Evolutionary conservation across 495 filamentous ascomycete species (phyloP).

Genomic region (Penicillium paradoxum): DNA sequence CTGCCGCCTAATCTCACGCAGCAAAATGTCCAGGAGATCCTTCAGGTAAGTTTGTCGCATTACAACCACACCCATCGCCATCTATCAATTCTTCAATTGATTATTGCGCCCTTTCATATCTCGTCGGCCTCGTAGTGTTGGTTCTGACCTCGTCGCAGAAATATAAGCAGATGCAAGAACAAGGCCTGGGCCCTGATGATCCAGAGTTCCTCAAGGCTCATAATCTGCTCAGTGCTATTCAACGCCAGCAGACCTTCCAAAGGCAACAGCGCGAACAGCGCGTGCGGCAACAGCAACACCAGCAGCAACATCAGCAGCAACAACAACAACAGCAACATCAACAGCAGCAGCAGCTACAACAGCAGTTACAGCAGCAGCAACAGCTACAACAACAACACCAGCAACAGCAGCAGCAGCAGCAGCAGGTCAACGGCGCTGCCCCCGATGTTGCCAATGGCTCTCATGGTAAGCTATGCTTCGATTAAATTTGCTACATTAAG

Average conservation of each 20-base stretch:
- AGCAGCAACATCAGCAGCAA: constrained; percentile 35
- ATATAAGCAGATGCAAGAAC: constrained; percentile 73
- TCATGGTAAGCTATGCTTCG: constrained; percentile 38
- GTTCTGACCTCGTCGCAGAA: constrained; percentile 51
- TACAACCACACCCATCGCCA: not conserved
- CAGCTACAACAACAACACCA: constrained; percentile 60
- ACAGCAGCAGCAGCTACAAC: constrained; percentile 38
- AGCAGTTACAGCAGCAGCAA: constrained; percentile 37
- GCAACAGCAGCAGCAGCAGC: constrained; percentile 39
- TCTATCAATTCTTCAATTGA: not conserved
- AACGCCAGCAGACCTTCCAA: constrained; percentile 52
- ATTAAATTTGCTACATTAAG: not conserved
- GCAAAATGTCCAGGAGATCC: constrained; percentile 58
- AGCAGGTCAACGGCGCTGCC: constrained; percentile 43
- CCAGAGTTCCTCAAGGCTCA: constrained; percentile 76
- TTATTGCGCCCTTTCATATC: not conserved
- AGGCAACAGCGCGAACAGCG: constrained; percentile 42
- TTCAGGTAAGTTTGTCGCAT: constrained; percentile 43
- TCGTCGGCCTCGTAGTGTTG: not conserved
- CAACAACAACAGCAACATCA: constrained; percentile 38
- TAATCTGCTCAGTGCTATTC: constrained; percentile 58
- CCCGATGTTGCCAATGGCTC: constrained; percentile 41
- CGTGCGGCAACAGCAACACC: constrained; percentile 37
- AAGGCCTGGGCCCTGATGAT: constrained; percentile 66
- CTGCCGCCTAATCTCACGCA: constrained; percentile 53